Evolutionary conservation across 768 basidiomycete species (phyloP), one percentile per base, ranked within the genome.

Genomic region (Russula vinacea): DNA sequence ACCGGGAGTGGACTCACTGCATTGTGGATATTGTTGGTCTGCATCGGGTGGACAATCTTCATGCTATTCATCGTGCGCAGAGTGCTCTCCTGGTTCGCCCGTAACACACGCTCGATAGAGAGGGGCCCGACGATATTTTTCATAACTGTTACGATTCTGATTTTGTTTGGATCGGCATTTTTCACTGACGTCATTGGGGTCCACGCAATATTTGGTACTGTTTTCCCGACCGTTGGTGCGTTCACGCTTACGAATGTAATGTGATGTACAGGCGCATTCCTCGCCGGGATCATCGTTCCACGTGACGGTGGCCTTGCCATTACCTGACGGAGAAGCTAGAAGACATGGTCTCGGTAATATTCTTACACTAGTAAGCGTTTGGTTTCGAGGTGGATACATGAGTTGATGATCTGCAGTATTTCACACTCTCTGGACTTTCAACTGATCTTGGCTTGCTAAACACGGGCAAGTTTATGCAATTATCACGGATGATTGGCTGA

Each of bases 311-410:
- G 89, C 3, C 85, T 99, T 40, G 85, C 89, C 0, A 91, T 94
- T 58, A 80, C 87, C 77, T 98, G n/a, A 94, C 92, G 0, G 92
- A 96, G 70, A 98, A 96, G 71, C 77, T 98, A n/a, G 97, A 99
- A 76, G 96, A 98, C 75, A 86, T 96, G 83, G 90, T 95, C 2
- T 77, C 90, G 0, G 88, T 95, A 64, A 86, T 95, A 50, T 95
- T 97, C 76, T 76, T 97, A 14, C 94, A 4, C 77, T 96, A 56
- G 90, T 92, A 71, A 65, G 80, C 74, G 26, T 29, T 13, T 47
- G 24, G 8, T 19, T 55, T 52, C 35, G 35, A 24, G 19, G 5
- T 44, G 14, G 5, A 44, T 56, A 44, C 51, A 42, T 70, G 26
- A 55, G 35, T 33, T n/a, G 32, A 58, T 17, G 5, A 13, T 42